Evolutionary conservation across 345 rosid species (phyloP), one percentile per base, ranked within the genome.

Genomic region (Gossypium sturtianum): DNA sequence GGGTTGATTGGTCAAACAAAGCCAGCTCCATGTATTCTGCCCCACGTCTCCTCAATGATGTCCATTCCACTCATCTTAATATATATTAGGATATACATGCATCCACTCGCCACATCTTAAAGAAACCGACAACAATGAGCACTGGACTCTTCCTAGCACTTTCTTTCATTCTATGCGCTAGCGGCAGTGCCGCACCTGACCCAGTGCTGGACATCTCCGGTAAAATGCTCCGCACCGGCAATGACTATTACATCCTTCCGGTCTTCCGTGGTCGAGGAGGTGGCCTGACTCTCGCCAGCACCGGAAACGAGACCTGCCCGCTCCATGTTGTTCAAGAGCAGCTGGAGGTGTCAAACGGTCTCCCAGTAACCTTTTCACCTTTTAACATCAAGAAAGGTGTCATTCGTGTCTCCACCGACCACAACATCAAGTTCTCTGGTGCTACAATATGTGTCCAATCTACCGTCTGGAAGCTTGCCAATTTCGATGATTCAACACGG

Each of bases 391-490:
- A 66, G 27, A 75, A 49, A 16, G 81, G 86, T 5, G 77, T 53
- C 17, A 12, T 82, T 20, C 77, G 54, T 2, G 76, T 72, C 17
- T 83, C 87, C 15, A 84, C 84, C 17, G 86, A 83, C 47, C 70
- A 77, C 38, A 86, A 84, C 45, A 76, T 87, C 84, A 78, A 73
- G 79, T 87, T 88, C 78, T 78, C 87, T 1, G 79, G 82, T 0
- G 75, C 72, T 6, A 71, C 90, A 13, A 82, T 74, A 63, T 86
- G 90, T 20, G 81, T 43, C 34, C 85, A 86, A 15, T 61, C 93
- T 41, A 84, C 88, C 1, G 75, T 80, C 51, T 89, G 92, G 91
- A 79, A 74, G 79, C 76, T 91, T 2, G 85, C 72, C 38, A 27
- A 13, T 47, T 67, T 47, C 49, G 90, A 91, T 22, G 83, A 82